Percentiles rank a stretch among this genome's conserved stretches.
phyloP scores from a whole-genome alignment of 148 eudicot genomes.

The Vaccinium myrtillus region DNA sequence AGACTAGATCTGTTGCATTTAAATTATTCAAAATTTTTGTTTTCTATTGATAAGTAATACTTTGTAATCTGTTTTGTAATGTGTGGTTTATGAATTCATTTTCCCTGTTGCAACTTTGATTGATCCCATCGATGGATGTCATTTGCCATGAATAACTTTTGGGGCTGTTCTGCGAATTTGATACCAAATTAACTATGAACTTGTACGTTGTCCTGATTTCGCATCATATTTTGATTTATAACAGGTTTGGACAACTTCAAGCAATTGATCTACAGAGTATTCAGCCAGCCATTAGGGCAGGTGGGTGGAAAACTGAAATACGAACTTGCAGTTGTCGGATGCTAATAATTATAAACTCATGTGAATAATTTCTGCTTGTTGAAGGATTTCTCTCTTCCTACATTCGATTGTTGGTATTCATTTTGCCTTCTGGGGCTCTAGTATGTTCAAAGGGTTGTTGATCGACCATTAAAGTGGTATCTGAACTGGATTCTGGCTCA shows the following conservation, averaged over 20 bases:
- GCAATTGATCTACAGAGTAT: constrained; percentile 82
- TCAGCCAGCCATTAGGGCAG: constrained; percentile 91
- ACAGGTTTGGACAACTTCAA: constrained; percentile 98
- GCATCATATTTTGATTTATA: background rate
- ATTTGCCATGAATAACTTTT: background rate
- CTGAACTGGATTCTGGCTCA: background rate
- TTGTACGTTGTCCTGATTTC: background rate
- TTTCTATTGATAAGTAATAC: background rate
- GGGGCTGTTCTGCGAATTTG: background rate
- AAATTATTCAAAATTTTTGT: background rate
- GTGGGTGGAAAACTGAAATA: constrained; percentile 28
- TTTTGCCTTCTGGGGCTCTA: background rate
- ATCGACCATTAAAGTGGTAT: background rate
- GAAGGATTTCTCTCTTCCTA: background rate
- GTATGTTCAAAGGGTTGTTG: background rate
- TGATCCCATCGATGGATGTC: background rate
- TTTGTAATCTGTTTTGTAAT: background rate
- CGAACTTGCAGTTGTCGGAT: background rate
- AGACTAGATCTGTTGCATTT: background rate
- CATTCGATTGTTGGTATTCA: background rate
- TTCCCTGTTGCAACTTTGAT: background rate
- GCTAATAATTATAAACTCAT: background rate
- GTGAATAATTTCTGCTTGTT: background rate
- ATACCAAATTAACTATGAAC: background rate
- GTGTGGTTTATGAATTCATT: background rate